A percentile compares a stretch with the other conserved stretches of the same genome.
These are phyloP conservation scores for Pseudodiploospora longispora DNA, from an alignment of 2,329 filamentous ascomycete species.

Conservation along the genomic window DNA sequence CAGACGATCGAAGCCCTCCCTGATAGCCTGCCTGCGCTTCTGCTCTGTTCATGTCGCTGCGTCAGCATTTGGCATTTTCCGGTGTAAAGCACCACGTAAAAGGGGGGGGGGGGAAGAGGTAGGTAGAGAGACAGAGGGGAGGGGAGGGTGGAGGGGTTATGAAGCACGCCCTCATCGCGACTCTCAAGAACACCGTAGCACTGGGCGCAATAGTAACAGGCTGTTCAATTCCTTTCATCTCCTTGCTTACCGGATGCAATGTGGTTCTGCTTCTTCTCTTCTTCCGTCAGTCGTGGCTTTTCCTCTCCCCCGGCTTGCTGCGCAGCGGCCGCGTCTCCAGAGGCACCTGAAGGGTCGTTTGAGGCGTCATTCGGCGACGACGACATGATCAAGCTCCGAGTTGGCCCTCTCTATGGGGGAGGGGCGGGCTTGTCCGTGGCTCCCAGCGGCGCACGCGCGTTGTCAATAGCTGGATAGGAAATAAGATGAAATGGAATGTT, in stretches of 20 bases:
- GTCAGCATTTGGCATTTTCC: not conserved
- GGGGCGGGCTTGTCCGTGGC: conserved; percentile 8
- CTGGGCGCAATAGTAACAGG: not conserved
- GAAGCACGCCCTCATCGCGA: no score
- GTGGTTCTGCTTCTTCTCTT: conserved; percentile 49
- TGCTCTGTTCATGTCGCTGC: conserved; percentile 27
- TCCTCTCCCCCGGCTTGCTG: conserved; percentile 27
- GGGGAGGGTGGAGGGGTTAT: not conserved
- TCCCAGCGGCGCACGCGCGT: no score
- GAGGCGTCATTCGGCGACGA: conserved; percentile 12
- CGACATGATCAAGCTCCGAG: not conserved
- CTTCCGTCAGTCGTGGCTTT: conserved; percentile 43
- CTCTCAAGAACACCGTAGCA: no score
- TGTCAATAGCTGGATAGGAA: no score
- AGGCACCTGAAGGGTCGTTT: not conserved
- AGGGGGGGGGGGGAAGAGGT: no score
- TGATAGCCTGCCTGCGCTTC: conserved; percentile 54
- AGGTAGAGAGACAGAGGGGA: not conserved
- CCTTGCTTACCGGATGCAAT: conserved; percentile 41
- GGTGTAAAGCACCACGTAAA: no score
- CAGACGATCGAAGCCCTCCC: conserved; percentile 77
- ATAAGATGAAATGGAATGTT: no score
- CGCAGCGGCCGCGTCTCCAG: not conserved
- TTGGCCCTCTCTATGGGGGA: not conserved
- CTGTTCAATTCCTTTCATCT: not conserved